Percentiles rank a stretch among this genome's conserved stretches.
Conservation (phyloP, 129 eudicot species). For the Helichrysum umbraculigerum region DNA sequence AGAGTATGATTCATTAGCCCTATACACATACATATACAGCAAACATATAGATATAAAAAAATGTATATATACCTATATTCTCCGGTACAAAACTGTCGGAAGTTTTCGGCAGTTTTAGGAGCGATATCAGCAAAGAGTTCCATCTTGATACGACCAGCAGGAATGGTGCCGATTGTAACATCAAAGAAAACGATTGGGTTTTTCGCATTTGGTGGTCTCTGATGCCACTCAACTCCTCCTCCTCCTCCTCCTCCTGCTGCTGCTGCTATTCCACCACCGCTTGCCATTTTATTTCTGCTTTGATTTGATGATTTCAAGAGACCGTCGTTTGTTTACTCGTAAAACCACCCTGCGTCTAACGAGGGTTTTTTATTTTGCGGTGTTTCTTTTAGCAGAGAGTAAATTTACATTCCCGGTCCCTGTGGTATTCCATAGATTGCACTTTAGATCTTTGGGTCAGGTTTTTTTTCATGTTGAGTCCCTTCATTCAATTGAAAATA, state of each 20-base stretch:
- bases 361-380: too few relatives aligned
- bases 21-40: too few relatives aligned
- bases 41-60: too few relatives aligned
- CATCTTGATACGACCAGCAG: constrained; percentile 98
- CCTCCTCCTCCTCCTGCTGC: constrained; percentile 12
- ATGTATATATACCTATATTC: constrained; percentile 57
- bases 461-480: too few relatives aligned
- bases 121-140: constrained; percentile 96
- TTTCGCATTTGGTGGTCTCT: constrained; percentile 90
- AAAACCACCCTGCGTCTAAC: not conserved
- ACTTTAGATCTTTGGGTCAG: too few relatives aligned
- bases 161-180: constrained; percentile 82
- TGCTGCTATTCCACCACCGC: constrained; percentile 33
- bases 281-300: constrained; percentile 41
- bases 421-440: too few relatives aligned
- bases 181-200: constrained; percentile 96
- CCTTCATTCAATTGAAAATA: too few relatives aligned
- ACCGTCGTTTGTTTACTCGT: not conserved
- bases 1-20: too few relatives aligned
- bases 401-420: too few relatives aligned
- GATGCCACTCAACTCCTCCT: constrained; percentile 91
- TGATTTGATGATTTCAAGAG: not conserved
- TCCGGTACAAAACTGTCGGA: constrained; percentile 97
- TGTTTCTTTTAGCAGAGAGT: too few relatives aligned
- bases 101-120: constrained; percentile 95